Evolutionary conservation across 257 asterid species (phyloP), one percentile per base, ranked within the genome.

Genomic region (Nicotiana tomentosiformis): DNA sequence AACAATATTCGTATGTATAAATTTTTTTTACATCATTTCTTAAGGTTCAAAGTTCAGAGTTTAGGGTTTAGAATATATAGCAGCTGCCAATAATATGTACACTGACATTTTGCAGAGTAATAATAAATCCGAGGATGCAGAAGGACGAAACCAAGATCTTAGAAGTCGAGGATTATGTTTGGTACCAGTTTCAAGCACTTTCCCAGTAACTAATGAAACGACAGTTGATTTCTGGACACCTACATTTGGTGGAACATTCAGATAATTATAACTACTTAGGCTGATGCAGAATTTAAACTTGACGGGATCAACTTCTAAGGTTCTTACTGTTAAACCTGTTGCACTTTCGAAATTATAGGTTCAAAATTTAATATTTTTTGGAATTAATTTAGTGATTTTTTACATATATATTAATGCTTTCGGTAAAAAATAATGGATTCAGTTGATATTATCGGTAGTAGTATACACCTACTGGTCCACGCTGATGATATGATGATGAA

Each of bases 151-250:
- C 80, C 57, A 90, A 85, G 86, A 89, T 78, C 80, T 93, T 68
- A 90, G 90, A 93, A 88, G 91, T 84, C 89, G 91, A 89, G 97
- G 98, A 67, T 69, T 94, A 83, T 94, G 97, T 89, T 87, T 92
- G 8, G 97, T 94, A 78, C 98, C 98, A 35, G 77, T 93, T 80
- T 90, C 96, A 10, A 91, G 95, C 88, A 94, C 94, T 37, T 82
- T 92, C 60, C 93, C 92, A 58, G 92, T 92, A 35, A 97, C 92
- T 83, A 89, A 89, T 87, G 95, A 94, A 35, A 91, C 90, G 16
- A 91, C 90, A 64, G 93, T 93, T 11, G 95, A 94, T 90, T 94
- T 90, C 49, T 94, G 98, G 97, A 93, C 96, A 83, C 85, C 92
- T 12, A 84, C 97, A 16, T 82, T 91, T 23, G 90, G 86, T 11